A percentile compares a stretch with the other conserved stretches of the same genome.
phyloP scores from a whole-genome alignment of 129 eudicot species.

The Flaveria sonorensis region DNA sequence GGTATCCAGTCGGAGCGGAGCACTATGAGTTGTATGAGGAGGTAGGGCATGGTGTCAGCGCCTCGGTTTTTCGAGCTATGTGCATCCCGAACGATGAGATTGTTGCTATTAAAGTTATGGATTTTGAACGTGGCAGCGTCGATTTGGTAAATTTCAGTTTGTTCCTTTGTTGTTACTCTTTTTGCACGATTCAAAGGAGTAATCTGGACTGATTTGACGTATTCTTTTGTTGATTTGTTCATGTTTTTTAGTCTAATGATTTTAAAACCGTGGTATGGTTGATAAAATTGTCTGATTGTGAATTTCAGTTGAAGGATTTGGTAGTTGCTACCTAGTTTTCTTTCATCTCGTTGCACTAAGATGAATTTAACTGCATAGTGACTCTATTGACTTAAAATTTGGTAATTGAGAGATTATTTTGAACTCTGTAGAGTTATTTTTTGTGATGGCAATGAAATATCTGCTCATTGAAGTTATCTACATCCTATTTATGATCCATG shows the following conservation, averaged over 20 bases:
- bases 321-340: too few species aligned
- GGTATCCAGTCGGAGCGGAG: conserved; percentile 78
- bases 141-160: conserved; percentile 65
- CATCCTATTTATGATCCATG: background rate
- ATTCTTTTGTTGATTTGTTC: background rate
- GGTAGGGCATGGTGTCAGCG: conserved; percentile 84
- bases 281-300: background rate
- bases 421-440: background rate
- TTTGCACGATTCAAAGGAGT: background rate
- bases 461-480: background rate
- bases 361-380: too few species aligned
- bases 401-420: background rate
- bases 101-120: conserved; percentile 87
- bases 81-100: conserved; percentile 65
- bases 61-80: conserved; percentile 83
- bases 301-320: background rate
- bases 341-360: too few species aligned
- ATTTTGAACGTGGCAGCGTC: conserved; percentile 73
- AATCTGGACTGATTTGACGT: background rate
- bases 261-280: background rate
- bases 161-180: background rate
- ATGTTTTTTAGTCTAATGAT: background rate
- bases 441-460: background rate
- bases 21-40: conserved; percentile 75
- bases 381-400: background rate